Evolutionary conservation across 2,329 filamentous ascomycete species (phyloP), one percentile per base, ranked within the genome.

Genomic region (Penicillium janthinellum): DNA sequence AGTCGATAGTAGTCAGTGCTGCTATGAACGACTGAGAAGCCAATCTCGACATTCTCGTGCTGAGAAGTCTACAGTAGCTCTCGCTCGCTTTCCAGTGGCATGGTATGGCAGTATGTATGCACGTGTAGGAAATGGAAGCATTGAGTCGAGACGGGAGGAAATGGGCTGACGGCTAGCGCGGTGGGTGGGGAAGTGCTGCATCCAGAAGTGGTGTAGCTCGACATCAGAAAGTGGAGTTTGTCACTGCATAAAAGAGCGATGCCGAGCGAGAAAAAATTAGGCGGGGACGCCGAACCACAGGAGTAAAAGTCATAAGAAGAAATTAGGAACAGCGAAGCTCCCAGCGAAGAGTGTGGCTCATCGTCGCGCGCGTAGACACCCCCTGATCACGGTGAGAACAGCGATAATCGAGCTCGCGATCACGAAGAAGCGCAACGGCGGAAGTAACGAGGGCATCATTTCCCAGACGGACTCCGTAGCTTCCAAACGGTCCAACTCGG

Each of bases 371-470:
- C 41, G 52, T 28, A 55, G 42, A 31, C 51, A 51, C 22, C 53
- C 34, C 38, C 37, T 35, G 22, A 54, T 37, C 4, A 55, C 31
- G 38, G 57, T 55, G 34, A 52, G 45, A 3, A 47, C 12, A n/a
- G 52, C 52, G 34, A 55, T 55, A 7, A 37, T 34, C 39, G 28
- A 31, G 41, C 28, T 54, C 8, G 50, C 38, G 17, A 41, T 31
- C 28, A 54, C 38, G 14, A 48, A 38, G 22, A 49, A 57, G 14
- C 41, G 48, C 2, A 57, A 31, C 31, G 35, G 51, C n/a, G 49
- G 50, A 8, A 56, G 49, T 35, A 8, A 44, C 48, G 35, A 62
- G 7, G 59, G 63, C 8, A 59, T 15, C 45, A 17, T 31, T 4
- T 51, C 31, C 50, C 52, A 56, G 34, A 45, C 31, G 11, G 44